phyloP scores from a whole-genome alignment of 257 asterid genomes.

The Solanum paucissectum region DNA sequence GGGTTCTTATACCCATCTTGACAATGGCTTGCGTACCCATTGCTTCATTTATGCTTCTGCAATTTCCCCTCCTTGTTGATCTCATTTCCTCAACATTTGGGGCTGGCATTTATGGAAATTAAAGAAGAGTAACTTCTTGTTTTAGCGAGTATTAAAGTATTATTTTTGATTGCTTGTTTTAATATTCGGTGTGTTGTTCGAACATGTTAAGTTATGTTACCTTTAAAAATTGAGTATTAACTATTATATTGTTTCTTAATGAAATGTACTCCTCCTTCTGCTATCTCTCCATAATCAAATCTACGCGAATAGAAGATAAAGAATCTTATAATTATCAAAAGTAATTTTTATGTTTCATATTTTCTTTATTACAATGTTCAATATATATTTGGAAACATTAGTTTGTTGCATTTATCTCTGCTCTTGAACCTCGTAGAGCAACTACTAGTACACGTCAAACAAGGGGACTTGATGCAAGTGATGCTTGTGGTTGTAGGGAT shows the following conservation, averaged over 20 bases:
- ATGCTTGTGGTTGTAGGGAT: conserved; percentile 55
- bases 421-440: conserved; percentile 65
- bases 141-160: background rate
- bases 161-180: too few species aligned
- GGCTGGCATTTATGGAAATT: background rate
- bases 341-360: too few species aligned
- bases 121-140: background rate
- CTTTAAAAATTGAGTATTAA: too few species aligned
- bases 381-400: background rate
- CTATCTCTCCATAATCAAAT: too few species aligned
- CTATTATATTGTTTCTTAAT: too few species aligned
- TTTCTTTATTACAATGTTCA: too few species aligned
- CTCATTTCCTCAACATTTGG: background rate
- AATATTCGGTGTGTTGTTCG: too few species aligned
- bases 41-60: background rate
- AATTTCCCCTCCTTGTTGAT: background rate
- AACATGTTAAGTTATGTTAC: too few species aligned
- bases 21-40: background rate
- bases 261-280: too few species aligned
- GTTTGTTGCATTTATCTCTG: conserved; percentile 66
- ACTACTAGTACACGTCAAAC: conserved; percentile 81
- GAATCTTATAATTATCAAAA: too few species aligned
- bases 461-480: conserved; percentile 88
- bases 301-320: too few species aligned
- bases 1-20: background rate